phyloP scores from a whole-genome alignment of 2,329 filamentous ascomycete species.

The Epichloe amarillans region DNA sequence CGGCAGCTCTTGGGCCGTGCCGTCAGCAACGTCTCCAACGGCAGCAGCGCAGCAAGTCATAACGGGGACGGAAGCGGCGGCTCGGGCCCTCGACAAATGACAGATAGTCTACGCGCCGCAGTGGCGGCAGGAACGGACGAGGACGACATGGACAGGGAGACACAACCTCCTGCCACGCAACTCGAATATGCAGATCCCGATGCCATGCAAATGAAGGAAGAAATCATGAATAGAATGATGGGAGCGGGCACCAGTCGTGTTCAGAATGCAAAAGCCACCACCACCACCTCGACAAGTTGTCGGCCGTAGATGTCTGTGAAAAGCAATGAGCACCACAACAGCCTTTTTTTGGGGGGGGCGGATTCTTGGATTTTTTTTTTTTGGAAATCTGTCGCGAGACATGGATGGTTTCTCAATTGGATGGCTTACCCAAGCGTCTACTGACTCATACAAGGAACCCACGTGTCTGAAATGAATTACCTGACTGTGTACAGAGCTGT shows the following conservation, averaged over 20 bases:
- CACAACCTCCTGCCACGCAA: constrained; percentile 34
- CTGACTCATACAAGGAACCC: too few species aligned
- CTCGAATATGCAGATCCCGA: constrained; percentile 40
- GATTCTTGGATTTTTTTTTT: too few species aligned
- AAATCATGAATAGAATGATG: constrained; percentile 32
- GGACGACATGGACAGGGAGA: constrained; percentile 14
- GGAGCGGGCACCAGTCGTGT: constrained; percentile 7
- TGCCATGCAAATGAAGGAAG: constrained; percentile 28
- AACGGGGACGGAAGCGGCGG: constrained; percentile 10
- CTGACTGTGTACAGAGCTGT: too few species aligned
- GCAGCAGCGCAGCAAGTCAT: constrained; percentile 31
- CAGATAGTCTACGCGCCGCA: constrained; percentile 4
- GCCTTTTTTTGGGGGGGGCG: too few species aligned
- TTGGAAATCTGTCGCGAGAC: neutral
- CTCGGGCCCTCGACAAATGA: constrained; percentile 10
- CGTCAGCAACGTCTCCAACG: constrained; percentile 41
- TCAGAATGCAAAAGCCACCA: neutral
- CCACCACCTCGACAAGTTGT: neutral
- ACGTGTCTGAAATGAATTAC: too few species aligned
- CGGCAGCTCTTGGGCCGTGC: constrained; percentile 45
- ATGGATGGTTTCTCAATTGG: too few species aligned
- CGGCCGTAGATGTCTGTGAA: neutral
- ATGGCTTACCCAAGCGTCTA: too few species aligned
- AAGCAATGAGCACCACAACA: neutral
- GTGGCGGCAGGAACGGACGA: constrained; percentile 4